Evolutionary conservation across 169 alveolate species (phyloP), one percentile per base, ranked within the genome.

Genomic region (Theileria luwenshuni): DNA sequence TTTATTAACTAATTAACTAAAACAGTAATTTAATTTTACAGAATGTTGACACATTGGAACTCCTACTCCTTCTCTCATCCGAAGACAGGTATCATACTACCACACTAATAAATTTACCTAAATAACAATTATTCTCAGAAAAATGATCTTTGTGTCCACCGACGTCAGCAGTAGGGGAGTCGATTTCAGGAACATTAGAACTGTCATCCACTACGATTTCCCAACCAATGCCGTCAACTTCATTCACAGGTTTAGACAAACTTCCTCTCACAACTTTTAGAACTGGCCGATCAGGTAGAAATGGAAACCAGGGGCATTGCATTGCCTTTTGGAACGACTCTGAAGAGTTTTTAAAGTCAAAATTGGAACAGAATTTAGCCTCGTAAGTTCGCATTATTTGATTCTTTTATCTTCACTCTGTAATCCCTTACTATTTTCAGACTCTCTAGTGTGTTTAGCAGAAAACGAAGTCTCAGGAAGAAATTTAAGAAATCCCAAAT

Each of bases 91-190:
- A 23, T 23, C 7, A 6, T 32, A 17, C 67, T n/a, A n/a, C n/a
- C n/a, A n/a, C 23, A 1, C 12, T 35, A 15, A 23, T 41, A 1
- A 2, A 60, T 60, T 32, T 12, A n/a, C 6, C n/a, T n/a, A n/a
- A n/a, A n/a, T n/a, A n/a, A n/a, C n/a, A n/a, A n/a, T n/a, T 13
- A 2, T 62, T 15, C 25, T 90, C 8, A 79, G 87, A 42, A 88
- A 87, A 27, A 68, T 90, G 69, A 35, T 92, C 21, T 69, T 94
- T 3, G 91, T 95, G 0, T 97, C 99, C 35, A 97, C 99, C 13
- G 99, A 97, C 76, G 94, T 95, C 3, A 98, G 98, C 8, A 93
- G 98, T 28, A 70, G 99, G 72, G 99, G 99, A n/a, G 83, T 98
- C 35, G 99, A 98, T 83, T 90, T 98, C 32, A 98, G 98, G 19